Base-by-base conservation (phyloP, 768 basidiomycete genomes). In the Agaricus blazei region DNA sequence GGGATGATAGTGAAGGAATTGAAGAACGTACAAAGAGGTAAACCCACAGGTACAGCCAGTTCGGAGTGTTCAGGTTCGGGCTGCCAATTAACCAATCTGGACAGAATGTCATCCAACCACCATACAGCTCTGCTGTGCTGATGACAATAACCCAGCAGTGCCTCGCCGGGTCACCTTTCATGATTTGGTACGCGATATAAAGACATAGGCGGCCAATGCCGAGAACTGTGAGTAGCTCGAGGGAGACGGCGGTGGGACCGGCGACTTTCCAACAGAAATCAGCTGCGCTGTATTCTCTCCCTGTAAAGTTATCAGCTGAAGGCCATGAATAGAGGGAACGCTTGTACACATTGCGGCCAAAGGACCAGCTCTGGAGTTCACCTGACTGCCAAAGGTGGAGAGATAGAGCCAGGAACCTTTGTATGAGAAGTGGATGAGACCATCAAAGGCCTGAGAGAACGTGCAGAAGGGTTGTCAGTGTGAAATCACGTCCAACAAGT, bases 61-160 rank as follows among this genome's bases (percentile, higher is more conserved):
- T 88, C 6, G 85, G 85, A 0, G 81, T 88, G 62, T 87, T 77
- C 51, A 93, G 69, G 65, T 78, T 88, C 0, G 84, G 82, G 63
- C 81, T 87, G 19, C 87, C 88, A 1, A 79, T 84, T 47, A 93
- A 71, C 89, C 89, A 92, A 69, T 92, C 90, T 0, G 90, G 90
- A 63, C 84, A 85, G 70, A 93, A 93, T 2, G 90, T 93, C 90
- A 93, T 91, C 84, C 84, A 91, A 82, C 85, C 85, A 62, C 90
- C 89, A 56, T 91, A 90, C 3, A 92, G 63, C 65, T 93, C 90
- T 0, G 81, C 87, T 1, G 86, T 90, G 63, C 84, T 80, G 45
- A 90, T 65, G 3, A 91, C 84, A 43, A 91, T 74, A 51, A 92
- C 81, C 91, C 91, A 94, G 65, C 86, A 88, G 65, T 87, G 81